These are phyloP conservation scores for Ophiocytium majus DNA, from an alignment of 352 stramenopile species.

Conservation along the genomic window DNA sequence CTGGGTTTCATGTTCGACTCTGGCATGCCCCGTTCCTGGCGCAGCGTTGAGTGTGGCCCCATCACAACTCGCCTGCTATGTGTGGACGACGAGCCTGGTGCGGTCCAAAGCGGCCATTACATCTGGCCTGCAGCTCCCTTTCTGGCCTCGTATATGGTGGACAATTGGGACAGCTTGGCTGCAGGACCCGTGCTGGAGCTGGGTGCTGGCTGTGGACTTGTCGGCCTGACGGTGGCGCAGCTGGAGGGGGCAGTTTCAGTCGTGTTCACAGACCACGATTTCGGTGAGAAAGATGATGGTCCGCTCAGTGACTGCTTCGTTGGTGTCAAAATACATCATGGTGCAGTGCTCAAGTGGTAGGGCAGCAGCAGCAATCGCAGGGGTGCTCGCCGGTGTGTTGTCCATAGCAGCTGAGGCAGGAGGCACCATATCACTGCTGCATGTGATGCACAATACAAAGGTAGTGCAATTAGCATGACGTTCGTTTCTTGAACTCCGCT, in stretches of 20 bases:
- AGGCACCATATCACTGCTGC: too few relatives aligned
- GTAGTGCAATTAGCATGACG: too few relatives aligned
- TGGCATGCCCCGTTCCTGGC: neutral
- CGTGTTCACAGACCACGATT: conserved; percentile 16
- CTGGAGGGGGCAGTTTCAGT: neutral
- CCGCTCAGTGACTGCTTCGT: too few relatives aligned
- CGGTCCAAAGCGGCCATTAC: conserved; percentile 11
- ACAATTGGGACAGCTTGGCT: neutral
- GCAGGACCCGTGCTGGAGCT: conserved; percentile 6
- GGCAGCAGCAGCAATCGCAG: too few relatives aligned
- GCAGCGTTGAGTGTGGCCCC: neutral
- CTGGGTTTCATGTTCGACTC: conserved; percentile 15
- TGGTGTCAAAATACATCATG: too few relatives aligned
- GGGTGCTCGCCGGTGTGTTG: too few relatives aligned
- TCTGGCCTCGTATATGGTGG: conserved; percentile 12
- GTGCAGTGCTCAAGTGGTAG: too few relatives aligned
- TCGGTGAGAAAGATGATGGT: too few relatives aligned
- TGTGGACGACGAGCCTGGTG: conserved; percentile 18
- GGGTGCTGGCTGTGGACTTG: neutral
- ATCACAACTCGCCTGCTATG: neutral
- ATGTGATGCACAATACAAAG: too few relatives aligned
- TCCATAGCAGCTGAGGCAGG: too few relatives aligned
- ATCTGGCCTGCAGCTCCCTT: neutral
- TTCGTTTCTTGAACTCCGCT: too few relatives aligned
- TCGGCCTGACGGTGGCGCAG: neutral